phyloP scores from a whole-genome alignment of 169 alveolate species.

The Miamiensis avidus region DNA sequence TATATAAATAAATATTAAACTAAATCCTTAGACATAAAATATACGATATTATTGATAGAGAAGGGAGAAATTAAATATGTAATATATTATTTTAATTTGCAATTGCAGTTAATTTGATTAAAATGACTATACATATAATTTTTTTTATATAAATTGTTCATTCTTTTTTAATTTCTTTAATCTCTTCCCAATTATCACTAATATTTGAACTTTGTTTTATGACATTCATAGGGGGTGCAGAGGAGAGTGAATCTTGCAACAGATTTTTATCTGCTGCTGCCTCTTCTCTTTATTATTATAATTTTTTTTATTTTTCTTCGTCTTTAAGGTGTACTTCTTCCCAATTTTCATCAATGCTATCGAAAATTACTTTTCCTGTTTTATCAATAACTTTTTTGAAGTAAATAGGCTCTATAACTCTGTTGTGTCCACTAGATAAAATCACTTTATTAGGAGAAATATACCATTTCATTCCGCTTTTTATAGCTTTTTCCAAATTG shows the following conservation, averaged over 20 bases:
- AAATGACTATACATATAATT: no score
- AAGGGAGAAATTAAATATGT: no score
- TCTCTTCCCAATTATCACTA: neutral
- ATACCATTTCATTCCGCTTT: constrained; percentile 72
- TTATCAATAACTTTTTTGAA: constrained; percentile 60
- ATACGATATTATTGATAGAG: no score
- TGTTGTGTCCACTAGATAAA: constrained; percentile 74
- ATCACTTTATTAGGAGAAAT: constrained; percentile 78
- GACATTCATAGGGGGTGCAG: neutral
- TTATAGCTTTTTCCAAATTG: constrained; percentile 68
- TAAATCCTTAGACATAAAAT: no score
- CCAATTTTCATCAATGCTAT: neutral
- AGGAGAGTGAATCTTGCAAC: neutral
- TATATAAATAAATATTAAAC: no score
- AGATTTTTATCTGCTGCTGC: neutral
- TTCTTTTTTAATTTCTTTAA: neutral
- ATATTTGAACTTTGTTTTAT: no score
- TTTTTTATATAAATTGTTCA: neutral
- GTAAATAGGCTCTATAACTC: constrained; percentile 69
- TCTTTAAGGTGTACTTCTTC: no score
- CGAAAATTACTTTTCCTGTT: constrained; percentile 8
- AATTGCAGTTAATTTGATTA: no score
- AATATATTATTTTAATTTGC: no score
- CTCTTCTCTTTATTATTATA: neutral
- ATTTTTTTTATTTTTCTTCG: neutral